Evolutionary conservation across 1,284 basidiomycete genomes (phyloP), one percentile per base, ranked within the genome.

Genomic region (Dichomitus squalens): DNA sequence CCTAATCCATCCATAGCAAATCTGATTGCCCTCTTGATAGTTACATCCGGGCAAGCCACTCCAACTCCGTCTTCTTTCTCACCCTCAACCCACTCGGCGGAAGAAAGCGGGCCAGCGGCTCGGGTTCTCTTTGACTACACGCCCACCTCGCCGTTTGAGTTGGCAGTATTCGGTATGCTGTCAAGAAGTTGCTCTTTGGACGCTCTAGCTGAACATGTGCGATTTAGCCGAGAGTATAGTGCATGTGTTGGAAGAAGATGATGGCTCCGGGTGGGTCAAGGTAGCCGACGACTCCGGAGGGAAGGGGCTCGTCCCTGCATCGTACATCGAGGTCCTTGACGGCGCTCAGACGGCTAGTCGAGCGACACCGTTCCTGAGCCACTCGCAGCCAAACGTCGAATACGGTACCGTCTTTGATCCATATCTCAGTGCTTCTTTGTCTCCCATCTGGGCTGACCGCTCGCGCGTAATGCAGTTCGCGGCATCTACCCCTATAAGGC

Each of bases 201-300:
- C 48, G 40, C 52, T 36, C 47, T 53, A 50, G 57, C 64, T 65
- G 59, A 64, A 59, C 51, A 41, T 36, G 25, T 55, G 56, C 36
- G 36, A 40, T 39, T 27, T 69, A 88, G 92, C 89, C 72, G 87
- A 84, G 33, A 68, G 72, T 35, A 70, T 64, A 0, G 87, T 93
- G 14, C 75, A 76, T 58, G 76, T 94, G 23, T 63, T 90, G 2
- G 89, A 92, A 66, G 79, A 84, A 55, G 90, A 93, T 65, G 92
- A 93, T 66, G 90, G 87, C 5, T 90, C 89, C 12, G 92, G 92
- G 3, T 93, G 92, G 92, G 81, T 89, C n/a, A 93, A 93, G 70
- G 87, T 92, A 7, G 71, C 75, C 20, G 81, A 88, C 65, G 64
- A 70, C 34, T 72, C 74, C 23, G 85, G 86, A 46, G 79, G 78